phyloP scores from a whole-genome alignment of 306 rosid species.

The Canavalia ensiformis region DNA sequence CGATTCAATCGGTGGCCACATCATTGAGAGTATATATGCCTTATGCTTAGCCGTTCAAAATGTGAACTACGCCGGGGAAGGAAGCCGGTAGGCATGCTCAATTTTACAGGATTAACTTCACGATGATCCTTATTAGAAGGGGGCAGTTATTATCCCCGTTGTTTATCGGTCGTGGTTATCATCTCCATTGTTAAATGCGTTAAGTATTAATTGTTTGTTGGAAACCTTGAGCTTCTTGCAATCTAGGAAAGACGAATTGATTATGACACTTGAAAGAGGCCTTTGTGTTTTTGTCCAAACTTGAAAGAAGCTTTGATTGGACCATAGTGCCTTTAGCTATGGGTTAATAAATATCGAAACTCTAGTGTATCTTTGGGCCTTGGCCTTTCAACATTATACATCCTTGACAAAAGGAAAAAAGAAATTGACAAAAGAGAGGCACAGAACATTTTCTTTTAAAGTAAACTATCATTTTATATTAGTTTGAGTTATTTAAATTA shows the following conservation, averaged over 20 bases:
- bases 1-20: slow-evolving; percentile 13
- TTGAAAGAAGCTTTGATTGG: neutral
- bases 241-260: neutral
- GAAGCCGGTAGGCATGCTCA: neutral
- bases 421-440: too few relatives aligned
- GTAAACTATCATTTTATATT: too few relatives aligned
- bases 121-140: neutral
- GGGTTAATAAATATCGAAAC: too few relatives aligned
- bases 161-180: too few relatives aligned
- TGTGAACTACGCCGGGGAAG: neutral
- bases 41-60: neutral
- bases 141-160: too few relatives aligned
- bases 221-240: neutral
- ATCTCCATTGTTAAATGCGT: neutral
- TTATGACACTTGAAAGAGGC: neutral
- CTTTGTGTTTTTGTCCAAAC: neutral
- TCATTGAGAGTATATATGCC: neutral
- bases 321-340: neutral
- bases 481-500: too few relatives aligned
- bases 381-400: too few relatives aligned
- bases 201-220: neutral
- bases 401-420: too few relatives aligned
- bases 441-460: too few relatives aligned
- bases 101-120: slow-evolving; percentile 6
- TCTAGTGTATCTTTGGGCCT: too few relatives aligned